Conservation (phyloP, 441 rosid genomes). For the Capsella rubella region DNA sequence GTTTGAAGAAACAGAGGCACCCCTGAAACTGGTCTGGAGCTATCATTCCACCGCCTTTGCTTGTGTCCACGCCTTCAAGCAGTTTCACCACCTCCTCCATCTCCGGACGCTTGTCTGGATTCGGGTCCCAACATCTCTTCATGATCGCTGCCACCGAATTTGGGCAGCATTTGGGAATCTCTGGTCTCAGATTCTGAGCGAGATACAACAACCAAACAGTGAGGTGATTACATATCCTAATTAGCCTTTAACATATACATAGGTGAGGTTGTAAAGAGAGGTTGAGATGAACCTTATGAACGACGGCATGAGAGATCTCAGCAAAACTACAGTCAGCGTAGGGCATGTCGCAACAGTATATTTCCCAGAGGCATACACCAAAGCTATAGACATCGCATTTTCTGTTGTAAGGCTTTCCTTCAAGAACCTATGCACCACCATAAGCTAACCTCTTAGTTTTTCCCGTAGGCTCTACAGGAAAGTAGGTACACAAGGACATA, state of each 20-base stretch:
- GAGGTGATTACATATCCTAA: not conserved
- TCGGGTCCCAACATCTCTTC: slow-evolving; percentile 74
- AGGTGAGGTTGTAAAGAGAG: not conserved
- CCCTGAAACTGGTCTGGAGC: slow-evolving; percentile 67
- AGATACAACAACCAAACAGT: not conserved
- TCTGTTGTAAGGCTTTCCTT: slow-evolving; percentile 74
- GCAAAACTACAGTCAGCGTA: slow-evolving; percentile 67
- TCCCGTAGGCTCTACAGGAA: not conserved
- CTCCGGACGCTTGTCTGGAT: slow-evolving; percentile 63
- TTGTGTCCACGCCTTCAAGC: slow-evolving; percentile 65
- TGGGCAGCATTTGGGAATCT: slow-evolving; percentile 76
- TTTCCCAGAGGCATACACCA: slow-evolving; percentile 79
- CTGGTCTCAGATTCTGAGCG: slow-evolving; percentile 67
- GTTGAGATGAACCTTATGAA: slow-evolving; percentile 51
- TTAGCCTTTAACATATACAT: not conserved
- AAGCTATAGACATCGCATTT: slow-evolving; percentile 80
- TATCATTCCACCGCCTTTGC: slow-evolving; percentile 83
- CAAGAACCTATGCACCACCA: slow-evolving; percentile 56
- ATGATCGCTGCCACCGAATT: slow-evolving; percentile 59
- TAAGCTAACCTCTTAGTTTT: not conserved
- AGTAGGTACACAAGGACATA: slow-evolving; percentile 24
- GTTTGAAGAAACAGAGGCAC: slow-evolving; percentile 59
- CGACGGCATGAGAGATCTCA: slow-evolving; percentile 69
- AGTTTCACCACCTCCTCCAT: slow-evolving; percentile 71
- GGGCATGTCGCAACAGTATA: slow-evolving; percentile 77